phyloP scores from a whole-genome alignment of 805 yeast genomes.

The Geotrichum ghanense region DNA sequence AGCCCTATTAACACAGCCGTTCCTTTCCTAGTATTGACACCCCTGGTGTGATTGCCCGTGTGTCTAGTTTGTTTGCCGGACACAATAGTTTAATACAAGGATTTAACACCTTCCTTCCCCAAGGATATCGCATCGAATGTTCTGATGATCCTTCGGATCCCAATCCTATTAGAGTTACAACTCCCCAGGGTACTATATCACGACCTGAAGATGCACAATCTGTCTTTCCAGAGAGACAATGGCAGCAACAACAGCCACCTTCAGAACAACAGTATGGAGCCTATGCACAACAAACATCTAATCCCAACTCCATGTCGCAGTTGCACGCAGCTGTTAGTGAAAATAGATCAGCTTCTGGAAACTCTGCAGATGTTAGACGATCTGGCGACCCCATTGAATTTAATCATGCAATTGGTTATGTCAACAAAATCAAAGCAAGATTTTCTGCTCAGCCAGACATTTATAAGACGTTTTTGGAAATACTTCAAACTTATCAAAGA shows the following conservation, averaged over 20 bases:
- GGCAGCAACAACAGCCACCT: slow-evolving; percentile 4
- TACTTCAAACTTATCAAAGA: slow-evolving; percentile 90
- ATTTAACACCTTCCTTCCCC: slow-evolving; percentile 93
- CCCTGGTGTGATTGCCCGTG: slow-evolving; percentile 96
- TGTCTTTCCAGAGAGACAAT: slow-evolving; percentile 10
- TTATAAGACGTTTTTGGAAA: slow-evolving; percentile 88
- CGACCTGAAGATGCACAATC: slow-evolving; percentile 41
- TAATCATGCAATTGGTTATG: slow-evolving; percentile 93
- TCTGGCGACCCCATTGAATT: slow-evolving; percentile 72
- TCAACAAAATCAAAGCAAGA: slow-evolving; percentile 89
- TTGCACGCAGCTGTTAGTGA: slow-evolving; percentile 31
- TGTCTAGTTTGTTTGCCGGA: slow-evolving; percentile 80
- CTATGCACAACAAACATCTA: background rate
- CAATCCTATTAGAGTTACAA: slow-evolving; percentile 84
- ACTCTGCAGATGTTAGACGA: slow-evolving; percentile 15
- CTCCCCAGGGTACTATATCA: slow-evolving; percentile 79
- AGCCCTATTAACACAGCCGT: slow-evolving; percentile 3
- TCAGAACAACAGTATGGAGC: background rate
- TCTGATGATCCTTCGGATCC: slow-evolving; percentile 82
- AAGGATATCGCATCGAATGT: slow-evolving; percentile 89
- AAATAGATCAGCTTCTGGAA: slow-evolving; percentile 8
- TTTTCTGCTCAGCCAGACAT: slow-evolving; percentile 92
- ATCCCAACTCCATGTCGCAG: slow-evolving; percentile 23
- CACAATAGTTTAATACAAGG: slow-evolving; percentile 92
- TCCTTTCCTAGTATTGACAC: slow-evolving; percentile 54